Evolutionary conservation across 306 rosid genomes (phyloP), one percentile per base, ranked within the genome.

Genomic region (Argentina anserina): DNA sequence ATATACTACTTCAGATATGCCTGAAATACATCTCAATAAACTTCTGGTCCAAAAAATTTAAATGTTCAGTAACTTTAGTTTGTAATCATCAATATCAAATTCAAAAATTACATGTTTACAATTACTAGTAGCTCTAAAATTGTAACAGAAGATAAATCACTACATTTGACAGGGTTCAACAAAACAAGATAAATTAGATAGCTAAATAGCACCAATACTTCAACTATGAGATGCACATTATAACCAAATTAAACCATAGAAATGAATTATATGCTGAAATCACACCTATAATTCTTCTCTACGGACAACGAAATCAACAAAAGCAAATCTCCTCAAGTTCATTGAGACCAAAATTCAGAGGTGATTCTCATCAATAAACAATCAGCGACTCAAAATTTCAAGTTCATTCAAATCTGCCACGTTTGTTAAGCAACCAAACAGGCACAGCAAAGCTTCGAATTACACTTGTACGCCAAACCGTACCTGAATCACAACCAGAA

Each of bases 341-440:
- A 31, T 17, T 26, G 9, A 62, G 39, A 14, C 11, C 7, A 40
- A 8, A 40, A 50, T 53, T 40, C 53, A 62, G 2, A 31, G 21
- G 14, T 6, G 17, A 7, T 67, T 40, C 34, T 2, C 42, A 52
- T 9, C 15, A 43, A 25, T 18, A 61, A 68, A 49, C 65, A 68
- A 20, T 49, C 71, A 21, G 20, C 62, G 40, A 45, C 58, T 60
- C 67, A 52, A 43, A 23, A 26, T 43, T 14, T 69, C 34, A 67
- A 74, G 56, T 20, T 23, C 53, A 14, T 65, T 70, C 25, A 8
- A 9, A 9, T 75, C 33, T 49, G 3, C 9, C 20, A 56, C 53
- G 49, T 42, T 23, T 70, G 64, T 58, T 37, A 42, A 65, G 71
- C 67, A 46, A 71, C 42, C 55, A 81, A 76, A 40, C 67, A 43